These are phyloP conservation scores for Psilocybe azurescens DNA, from an alignment of 768 basidiomycete genomes.

Conservation along the genomic window DNA sequence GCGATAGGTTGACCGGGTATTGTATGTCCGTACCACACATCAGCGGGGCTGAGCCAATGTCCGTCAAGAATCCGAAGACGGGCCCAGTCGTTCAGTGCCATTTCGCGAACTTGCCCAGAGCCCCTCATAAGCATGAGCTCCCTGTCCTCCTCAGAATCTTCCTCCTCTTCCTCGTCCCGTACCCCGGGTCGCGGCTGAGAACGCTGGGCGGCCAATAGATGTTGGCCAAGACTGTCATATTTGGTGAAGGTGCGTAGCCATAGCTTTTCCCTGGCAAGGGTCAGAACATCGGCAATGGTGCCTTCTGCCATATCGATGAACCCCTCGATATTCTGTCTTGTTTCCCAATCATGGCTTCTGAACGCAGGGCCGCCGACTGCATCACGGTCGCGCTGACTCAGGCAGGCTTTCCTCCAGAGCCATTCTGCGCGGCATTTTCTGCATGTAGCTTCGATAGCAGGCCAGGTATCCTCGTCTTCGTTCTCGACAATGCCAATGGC, in stretches of 20 bases:
- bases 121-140: conserved; percentile 48
- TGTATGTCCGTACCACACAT: conserved; percentile 60
- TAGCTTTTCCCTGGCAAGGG: conserved; percentile 67
- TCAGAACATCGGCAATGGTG: conserved; percentile 62
- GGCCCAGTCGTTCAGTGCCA: conserved; percentile 77
- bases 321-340: conserved; percentile 67
- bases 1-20: conserved; percentile 42
- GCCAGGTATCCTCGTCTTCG: conserved; percentile 75
- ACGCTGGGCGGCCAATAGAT: conserved; percentile 66
- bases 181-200: conserved; percentile 28
- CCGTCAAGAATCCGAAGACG: conserved; percentile 75
- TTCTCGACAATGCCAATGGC: conserved; percentile 64
- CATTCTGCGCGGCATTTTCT: conserved; percentile 67
- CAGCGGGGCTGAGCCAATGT: conserved; percentile 76
- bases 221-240: conserved; percentile 67
- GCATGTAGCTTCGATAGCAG: conserved; percentile 70
- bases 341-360: conserved; percentile 63
- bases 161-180: conserved; percentile 44
- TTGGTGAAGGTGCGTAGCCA: conserved; percentile 74
- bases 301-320: conserved; percentile 80
- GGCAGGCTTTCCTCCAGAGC: conserved; percentile 64
- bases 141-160: conserved; percentile 49
- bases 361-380: conserved; percentile 56
- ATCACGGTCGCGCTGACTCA: conserved; percentile 54
- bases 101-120: conserved; percentile 46